These are phyloP conservation scores for Trichomonas gallinae DNA, from an alignment of 208 protist genomes.

Conservation along the genomic window DNA sequence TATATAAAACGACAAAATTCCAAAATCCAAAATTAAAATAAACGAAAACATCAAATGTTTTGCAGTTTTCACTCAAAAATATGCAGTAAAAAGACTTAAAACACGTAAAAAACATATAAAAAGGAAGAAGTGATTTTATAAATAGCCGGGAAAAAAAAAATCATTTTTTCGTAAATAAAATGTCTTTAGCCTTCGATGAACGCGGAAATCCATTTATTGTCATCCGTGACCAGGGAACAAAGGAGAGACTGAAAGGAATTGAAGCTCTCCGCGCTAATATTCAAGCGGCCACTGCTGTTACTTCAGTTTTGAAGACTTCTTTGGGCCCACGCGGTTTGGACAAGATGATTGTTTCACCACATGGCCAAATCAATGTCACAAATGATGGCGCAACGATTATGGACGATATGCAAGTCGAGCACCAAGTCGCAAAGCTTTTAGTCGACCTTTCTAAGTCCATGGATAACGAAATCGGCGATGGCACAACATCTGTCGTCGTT, in stretches of 20 bases:
- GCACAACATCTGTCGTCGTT: conserved; percentile 94
- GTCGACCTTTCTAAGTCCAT: conserved; percentile 98
- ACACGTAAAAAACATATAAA: too few species aligned
- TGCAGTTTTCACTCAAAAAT: too few species aligned
- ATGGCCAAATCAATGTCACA: conserved; percentile 96
- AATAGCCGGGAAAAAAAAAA: not conserved
- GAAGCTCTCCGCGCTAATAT: conserved; percentile 17
- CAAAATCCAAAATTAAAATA: too few species aligned
- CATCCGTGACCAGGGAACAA: conserved; percentile 9
- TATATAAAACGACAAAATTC: too few species aligned
- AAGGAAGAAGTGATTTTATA: not conserved
- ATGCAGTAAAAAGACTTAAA: too few species aligned
- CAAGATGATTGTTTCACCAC: conserved; percentile 76
- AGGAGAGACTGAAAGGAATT: not conserved
- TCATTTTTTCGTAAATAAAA: not conserved
- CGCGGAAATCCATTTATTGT: conserved; percentile 22
- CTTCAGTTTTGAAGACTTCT: conserved; percentile 2
- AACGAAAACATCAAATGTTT: too few species aligned
- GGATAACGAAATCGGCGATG: conserved; percentile 99
- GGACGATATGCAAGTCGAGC: conserved; percentile 74
- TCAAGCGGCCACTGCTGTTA: not conserved
- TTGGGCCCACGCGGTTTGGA: conserved; percentile 64
- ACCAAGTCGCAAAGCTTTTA: conserved; percentile 96
- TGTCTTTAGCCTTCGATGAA: conserved; percentile 15
- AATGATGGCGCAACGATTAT: conserved; percentile 95